Percentiles rank a stretch among this genome's conserved stretches.
These are phyloP conservation scores for Spergularia bocconei DNA, from an alignment of 148 eudicot species.

Conservation along the genomic window DNA sequence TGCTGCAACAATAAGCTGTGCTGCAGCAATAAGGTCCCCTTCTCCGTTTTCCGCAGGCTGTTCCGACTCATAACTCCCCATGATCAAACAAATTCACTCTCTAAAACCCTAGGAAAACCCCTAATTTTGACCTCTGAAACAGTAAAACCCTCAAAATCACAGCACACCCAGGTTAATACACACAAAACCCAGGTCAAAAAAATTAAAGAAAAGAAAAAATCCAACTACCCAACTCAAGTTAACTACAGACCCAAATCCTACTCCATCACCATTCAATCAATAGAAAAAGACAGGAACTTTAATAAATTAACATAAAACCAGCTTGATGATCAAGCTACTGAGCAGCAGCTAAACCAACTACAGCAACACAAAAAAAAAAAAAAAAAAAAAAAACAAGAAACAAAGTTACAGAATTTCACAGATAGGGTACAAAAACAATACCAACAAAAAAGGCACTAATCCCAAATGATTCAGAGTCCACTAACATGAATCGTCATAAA, in stretches of 20 bases:
- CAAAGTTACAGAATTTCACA: neutral
- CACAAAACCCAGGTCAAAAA: neutral
- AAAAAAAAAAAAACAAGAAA: neutral
- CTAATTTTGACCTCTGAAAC: slow-evolving; percentile 20
- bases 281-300: neutral
- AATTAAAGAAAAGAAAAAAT: neutral
- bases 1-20: slow-evolving; percentile 49
- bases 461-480: no score
- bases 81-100: slow-evolving; percentile 28
- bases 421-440: neutral
- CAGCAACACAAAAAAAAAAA: neutral
- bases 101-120: slow-evolving; percentile 15
- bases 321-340: no score
- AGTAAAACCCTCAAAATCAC: slow-evolving; percentile 27
- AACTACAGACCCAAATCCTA: neutral
- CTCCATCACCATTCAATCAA: neutral
- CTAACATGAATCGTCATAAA: no score
- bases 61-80: slow-evolving; percentile 50
- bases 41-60: slow-evolving; percentile 31
- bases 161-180: neutral
- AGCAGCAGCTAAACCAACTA: slow-evolving; percentile 19
- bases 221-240: slow-evolving; percentile 17
- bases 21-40: slow-evolving; percentile 67
- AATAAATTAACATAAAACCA: no score
- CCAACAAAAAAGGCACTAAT: no score